Evolutionary conservation across 305 asterid genomes (phyloP), one percentile per base, ranked within the genome.

Genomic region (Fraxinus baroniana): DNA sequence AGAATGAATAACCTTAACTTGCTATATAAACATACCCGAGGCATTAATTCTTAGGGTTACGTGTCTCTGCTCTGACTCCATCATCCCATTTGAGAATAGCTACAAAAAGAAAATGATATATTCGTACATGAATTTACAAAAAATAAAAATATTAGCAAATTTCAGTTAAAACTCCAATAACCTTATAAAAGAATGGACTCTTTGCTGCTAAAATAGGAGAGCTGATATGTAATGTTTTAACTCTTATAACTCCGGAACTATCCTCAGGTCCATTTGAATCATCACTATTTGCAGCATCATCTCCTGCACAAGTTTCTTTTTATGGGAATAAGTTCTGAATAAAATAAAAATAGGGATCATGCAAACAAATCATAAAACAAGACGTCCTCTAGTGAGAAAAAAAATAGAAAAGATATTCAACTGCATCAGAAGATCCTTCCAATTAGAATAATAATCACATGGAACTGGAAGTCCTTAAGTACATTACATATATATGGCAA

Each of bases 51-150:
- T 89, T 74, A 96, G 91, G 78, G 99, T 93, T 77, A 96, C 98
- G 33, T 91, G 95, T 85, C 99, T 88, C 90, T 94, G 98, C 86
- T 94, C 99, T 9, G 98, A 96, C 87, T 96, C 98, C 93, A 90
- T 94, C 98, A 96, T 96, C 85, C 99, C 99, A 84, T 96, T 96
- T 49, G 99, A 96, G 89, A 96, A 94, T 78, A 96, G 86, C 98
- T 94, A 83, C 85, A 89, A 80, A 64, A 80, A 81, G 64, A 64
- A 22, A 82, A 77, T 39, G 44, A 62, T 80, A 76, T 72, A 20
- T 71, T 81, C 74, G 84, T 57, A 78, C n/a, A 70, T 30, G 20
- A 86, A 52, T 68, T 60, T 32, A 74, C 24, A 74, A 66, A 72
- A 60, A 9, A 81, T 71, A 74, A 26, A 24, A 41, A 37, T 64